phyloP scores from a whole-genome alignment of 805 yeast genomes.

The Starmerella floris region DNA sequence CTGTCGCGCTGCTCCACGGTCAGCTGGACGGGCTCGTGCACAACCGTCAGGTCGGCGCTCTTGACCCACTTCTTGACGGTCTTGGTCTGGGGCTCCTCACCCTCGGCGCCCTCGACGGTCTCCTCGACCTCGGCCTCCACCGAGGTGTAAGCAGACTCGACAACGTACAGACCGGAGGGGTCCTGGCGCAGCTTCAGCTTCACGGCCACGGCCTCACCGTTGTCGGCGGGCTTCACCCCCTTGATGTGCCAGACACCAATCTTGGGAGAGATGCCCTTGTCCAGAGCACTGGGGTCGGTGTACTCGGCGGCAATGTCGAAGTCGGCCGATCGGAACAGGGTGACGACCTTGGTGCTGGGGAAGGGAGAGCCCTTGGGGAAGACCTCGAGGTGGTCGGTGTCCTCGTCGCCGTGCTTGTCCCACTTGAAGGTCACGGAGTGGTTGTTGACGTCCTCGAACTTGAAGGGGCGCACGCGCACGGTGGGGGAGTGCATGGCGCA shows the following conservation, averaged over 20 bases:
- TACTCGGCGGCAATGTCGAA: constrained; percentile 76
- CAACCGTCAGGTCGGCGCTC: constrained; percentile 63
- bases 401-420: constrained; percentile 88
- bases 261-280: constrained; percentile 46
- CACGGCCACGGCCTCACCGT: constrained; percentile 55
- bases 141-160: constrained; percentile 89
- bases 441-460: constrained; percentile 88
- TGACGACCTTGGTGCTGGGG: constrained; percentile 93
- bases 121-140: constrained; percentile 85
- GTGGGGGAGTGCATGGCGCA: constrained; percentile 99
- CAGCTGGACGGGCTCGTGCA: constrained; percentile 40
- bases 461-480: constrained; percentile 95
- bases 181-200: constrained; percentile 94
- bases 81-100: constrained; percentile 56
- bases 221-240: constrained; percentile 66
- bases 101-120: constrained; percentile 63
- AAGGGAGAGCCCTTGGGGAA: constrained; percentile 85
- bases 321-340: constrained; percentile 82
- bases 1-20: constrained; percentile 50
- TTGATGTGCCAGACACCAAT: constrained; percentile 76
- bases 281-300: constrained; percentile 61
- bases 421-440: constrained; percentile 88
- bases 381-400: constrained; percentile 80
- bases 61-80: constrained; percentile 88
- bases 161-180: constrained; percentile 87